Conservation (phyloP, 768 basidiomycete species). For the Lactifluus rugatus region DNA sequence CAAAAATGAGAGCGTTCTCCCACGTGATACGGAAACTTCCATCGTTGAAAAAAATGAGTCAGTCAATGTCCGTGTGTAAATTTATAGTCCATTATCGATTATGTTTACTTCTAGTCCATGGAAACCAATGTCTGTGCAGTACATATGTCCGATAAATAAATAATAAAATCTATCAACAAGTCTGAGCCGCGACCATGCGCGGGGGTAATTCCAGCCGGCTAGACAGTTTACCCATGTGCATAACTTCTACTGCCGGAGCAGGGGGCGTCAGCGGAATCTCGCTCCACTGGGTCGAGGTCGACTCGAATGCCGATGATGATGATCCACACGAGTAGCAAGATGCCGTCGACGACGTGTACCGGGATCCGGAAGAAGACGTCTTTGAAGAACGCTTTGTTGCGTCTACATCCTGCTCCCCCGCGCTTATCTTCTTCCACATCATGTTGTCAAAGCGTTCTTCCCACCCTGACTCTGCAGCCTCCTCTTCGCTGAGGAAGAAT, state of each 20-base stretch:
- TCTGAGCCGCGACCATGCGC: not conserved
- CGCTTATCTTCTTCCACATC: not conserved
- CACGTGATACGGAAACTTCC: no score
- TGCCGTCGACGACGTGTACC: not conserved
- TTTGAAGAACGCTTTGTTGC: not conserved
- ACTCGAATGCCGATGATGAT: constrained; percentile 6
- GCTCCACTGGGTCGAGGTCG: not conserved
- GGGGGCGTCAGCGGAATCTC: not conserved
- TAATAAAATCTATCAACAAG: not conserved
- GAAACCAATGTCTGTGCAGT: no score
- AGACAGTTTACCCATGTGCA: not conserved
- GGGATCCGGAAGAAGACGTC: not conserved
- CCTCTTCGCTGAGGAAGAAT: constrained; percentile 49
- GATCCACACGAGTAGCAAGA: not conserved
- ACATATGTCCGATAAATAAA: no score
- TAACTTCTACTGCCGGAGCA: not conserved
- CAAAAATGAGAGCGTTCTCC: no score
- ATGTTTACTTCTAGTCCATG: no score
- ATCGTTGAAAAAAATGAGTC: no score
- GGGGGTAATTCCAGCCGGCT: not conserved
- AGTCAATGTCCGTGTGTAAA: no score
- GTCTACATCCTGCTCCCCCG: not conserved
- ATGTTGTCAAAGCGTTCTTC: not conserved
- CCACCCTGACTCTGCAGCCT: constrained; percentile 19
- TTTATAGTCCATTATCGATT: no score